These are phyloP conservation scores for Tinospora cordifolia DNA, from an alignment of 164 flowering plant species.

Conservation along the genomic window DNA sequence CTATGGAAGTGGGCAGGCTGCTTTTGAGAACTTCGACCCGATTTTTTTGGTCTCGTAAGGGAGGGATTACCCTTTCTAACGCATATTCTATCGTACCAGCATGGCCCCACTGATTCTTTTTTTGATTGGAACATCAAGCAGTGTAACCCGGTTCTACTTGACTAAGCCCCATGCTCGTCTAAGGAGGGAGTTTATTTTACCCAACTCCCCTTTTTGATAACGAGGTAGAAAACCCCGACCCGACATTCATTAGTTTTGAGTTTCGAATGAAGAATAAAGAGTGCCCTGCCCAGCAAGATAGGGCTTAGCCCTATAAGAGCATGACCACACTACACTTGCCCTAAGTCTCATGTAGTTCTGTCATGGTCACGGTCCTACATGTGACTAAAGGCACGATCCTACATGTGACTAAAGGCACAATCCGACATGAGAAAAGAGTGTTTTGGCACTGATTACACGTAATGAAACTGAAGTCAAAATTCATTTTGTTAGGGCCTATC, in stretches of 20 bases:
- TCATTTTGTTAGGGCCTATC: too few relatives aligned
- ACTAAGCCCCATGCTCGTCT: conserved; percentile 10
- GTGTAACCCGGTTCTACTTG: conserved; percentile 8
- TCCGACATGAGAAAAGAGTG: too few relatives aligned
- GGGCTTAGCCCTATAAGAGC: neutral
- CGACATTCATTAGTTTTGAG: neutral
- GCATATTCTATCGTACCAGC: too few relatives aligned
- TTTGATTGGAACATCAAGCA: conserved; percentile 1
- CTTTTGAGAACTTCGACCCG: too few relatives aligned
- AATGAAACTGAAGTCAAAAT: too few relatives aligned
- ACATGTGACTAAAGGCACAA: neutral
- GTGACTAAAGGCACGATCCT: neutral
- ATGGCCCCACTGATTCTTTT: too few relatives aligned
- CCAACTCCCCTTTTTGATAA: neutral
- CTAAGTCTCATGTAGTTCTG: neutral
- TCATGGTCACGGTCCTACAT: neutral
- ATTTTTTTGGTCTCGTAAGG: too few relatives aligned
- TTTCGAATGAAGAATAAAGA: conserved; percentile 2
- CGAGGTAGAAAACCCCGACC: neutral
- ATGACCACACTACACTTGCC: neutral
- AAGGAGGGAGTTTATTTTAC: neutral
- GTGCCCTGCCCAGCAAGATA: conserved; percentile 2
- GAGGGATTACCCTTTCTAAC: too few relatives aligned
- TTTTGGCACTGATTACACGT: too few relatives aligned
- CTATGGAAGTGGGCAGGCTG: too few relatives aligned